These are phyloP conservation scores for Teratosphaeria zuluensis DNA, from an alignment of 2,329 filamentous ascomycete species.

Conservation along the genomic window DNA sequence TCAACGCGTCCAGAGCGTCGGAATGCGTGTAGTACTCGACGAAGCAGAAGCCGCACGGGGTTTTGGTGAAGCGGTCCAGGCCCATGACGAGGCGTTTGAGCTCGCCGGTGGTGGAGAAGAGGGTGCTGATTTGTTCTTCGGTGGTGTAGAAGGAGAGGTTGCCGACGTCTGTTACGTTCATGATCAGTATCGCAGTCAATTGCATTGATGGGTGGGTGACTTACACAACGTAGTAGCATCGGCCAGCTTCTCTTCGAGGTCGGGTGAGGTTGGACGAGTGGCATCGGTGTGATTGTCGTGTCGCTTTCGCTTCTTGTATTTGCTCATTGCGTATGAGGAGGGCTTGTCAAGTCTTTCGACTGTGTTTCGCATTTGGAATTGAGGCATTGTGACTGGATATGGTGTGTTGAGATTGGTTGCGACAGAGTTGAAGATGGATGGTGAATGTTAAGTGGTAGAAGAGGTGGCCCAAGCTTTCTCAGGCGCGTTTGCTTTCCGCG, in stretches of 20 bases:
- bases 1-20: conserved; percentile 95
- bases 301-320: conserved; percentile 60
- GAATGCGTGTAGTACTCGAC: conserved; percentile 98
- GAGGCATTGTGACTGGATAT: conserved; percentile 31
- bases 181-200: not conserved
- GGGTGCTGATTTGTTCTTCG: conserved; percentile 94
- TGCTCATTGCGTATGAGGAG: conserved; percentile 82
- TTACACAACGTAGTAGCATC: conserved; percentile 83
- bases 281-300: conserved; percentile 49
- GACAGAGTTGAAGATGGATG: not conserved
- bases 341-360: conserved; percentile 89
- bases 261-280: conserved; percentile 38
- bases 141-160: conserved; percentile 59
- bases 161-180: not conserved
- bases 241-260: conserved; percentile 67
- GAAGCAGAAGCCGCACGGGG: conserved; percentile 97
- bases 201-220: not conserved
- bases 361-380: conserved; percentile 50
- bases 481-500: not conserved
- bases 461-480: conserved; percentile 11
- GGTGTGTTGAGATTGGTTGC: not conserved
- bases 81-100: conserved; percentile 98
- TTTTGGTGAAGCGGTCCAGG: conserved; percentile 92
- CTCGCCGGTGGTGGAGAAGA: conserved; percentile 61
- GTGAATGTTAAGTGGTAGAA: not conserved